phyloP scores from a whole-genome alignment of 495 filamentous ascomycete species.

The Neurospora sp. region DNA sequence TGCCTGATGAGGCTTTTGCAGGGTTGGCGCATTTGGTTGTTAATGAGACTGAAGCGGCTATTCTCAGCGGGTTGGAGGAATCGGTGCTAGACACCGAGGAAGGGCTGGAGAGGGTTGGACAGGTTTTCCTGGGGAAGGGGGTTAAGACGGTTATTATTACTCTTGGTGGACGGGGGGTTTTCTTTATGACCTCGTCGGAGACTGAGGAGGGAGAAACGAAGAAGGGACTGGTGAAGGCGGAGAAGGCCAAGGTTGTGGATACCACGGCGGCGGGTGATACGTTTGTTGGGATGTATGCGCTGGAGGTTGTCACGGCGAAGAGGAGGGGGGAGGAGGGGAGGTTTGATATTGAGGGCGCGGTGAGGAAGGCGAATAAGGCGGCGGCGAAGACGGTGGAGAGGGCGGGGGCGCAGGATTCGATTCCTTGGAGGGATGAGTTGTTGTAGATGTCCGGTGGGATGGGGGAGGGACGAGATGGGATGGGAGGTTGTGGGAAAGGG shows the following conservation, averaged over 20 bases:
- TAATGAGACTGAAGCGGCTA: slow-evolving; percentile 83
- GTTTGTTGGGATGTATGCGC: slow-evolving; percentile 82
- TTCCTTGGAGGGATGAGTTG: slow-evolving; percentile 81
- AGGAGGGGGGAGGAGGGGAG: slow-evolving; percentile 16
- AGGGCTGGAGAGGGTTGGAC: slow-evolving; percentile 34
- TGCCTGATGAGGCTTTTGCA: slow-evolving; percentile 58
- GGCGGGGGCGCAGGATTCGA: slow-evolving; percentile 73
- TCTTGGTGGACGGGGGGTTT: slow-evolving; percentile 68
- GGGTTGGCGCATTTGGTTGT: slow-evolving; percentile 72
- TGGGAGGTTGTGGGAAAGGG: neutral
- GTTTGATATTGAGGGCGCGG: slow-evolving; percentile 48
- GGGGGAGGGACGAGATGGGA: neutral
- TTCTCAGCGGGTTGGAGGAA: slow-evolving; percentile 48
- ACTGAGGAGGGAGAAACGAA: slow-evolving; percentile 13
- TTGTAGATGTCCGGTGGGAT: neutral
- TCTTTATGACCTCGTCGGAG: slow-evolving; percentile 30
- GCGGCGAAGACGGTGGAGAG: slow-evolving; percentile 68
- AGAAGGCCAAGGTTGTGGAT: slow-evolving; percentile 67
- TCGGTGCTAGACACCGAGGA: slow-evolving; percentile 38
- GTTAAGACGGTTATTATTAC: slow-evolving; percentile 75
- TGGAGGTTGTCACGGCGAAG: slow-evolving; percentile 45
- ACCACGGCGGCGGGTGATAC: slow-evolving; percentile 94
- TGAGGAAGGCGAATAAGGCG: slow-evolving; percentile 60
- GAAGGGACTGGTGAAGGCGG: slow-evolving; percentile 40
- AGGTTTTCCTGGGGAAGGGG: slow-evolving; percentile 52